Base-by-base conservation (phyloP, 495 filamentous ascomycete species). In the Aspergillus saccharolyticus region DNA sequence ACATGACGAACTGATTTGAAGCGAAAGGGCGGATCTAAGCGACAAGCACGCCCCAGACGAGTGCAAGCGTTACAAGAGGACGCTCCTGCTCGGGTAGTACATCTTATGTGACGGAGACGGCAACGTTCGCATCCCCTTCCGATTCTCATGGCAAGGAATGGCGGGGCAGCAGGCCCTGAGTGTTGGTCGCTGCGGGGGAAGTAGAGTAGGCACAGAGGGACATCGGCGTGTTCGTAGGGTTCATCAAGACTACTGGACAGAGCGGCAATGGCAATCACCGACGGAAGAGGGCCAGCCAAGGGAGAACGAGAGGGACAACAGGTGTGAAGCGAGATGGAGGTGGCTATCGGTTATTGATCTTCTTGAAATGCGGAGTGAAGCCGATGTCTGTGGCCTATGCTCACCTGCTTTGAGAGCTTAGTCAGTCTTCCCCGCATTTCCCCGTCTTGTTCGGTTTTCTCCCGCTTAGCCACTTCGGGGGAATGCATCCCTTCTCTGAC, bases 61-160 rank as follows among this genome's bases (percentile, higher is more conserved):
- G 56, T 55, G 49, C 72, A 75, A 16, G 67, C 59, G 24, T 67
- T 67, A 54, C 72, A 73, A 8, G 69, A 59, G 8, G 70, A 63
- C 6, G 69, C 66, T 4, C 68, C 72, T 1, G 56, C 20, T 8
- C 61, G 56, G 44, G 70, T 67, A 12, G 68, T 69, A 47, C 72
- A 73, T 53, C 70, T 68, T 19, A 75, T 70, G 63, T 75, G 72
- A 55, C 72, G 72, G 70, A 72, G 57, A 22, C 72, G 72, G 65
- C 72, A 75, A 57, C 69, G 60, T 61, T 63, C 65, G 66, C 72
- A 75, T 57, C 72, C 72, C 54, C 70, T 69, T 48, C 66, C 66
- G 58, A 75, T 69, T 66, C 72, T 66, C 72, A 73, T 73, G 60
- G 53, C 63, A 62, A 50, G 51, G 28, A 12, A 10, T 39, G 49